Evolutionary conservation across 768 basidiomycete species (phyloP).

Genomic region (Hericium erinaceus): DNA sequence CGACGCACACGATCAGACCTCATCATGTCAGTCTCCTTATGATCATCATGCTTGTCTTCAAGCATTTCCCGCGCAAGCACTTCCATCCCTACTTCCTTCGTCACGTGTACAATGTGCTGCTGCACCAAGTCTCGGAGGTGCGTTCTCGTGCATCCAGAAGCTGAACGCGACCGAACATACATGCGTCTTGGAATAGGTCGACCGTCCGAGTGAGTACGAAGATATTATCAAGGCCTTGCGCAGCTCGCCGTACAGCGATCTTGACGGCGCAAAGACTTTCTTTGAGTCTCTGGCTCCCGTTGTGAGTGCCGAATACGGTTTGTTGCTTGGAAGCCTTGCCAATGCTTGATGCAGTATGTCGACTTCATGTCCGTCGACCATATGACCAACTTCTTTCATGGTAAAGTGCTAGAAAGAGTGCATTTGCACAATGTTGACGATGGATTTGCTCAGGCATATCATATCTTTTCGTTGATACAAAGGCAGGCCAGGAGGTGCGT

Average conservation of each 20-base stretch:
- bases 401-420: neutral
- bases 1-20: slow-evolving; percentile 60
- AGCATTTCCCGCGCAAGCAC: slow-evolving; percentile 42
- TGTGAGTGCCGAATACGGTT: neutral
- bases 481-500: slow-evolving; percentile 9
- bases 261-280: slow-evolving; percentile 7
- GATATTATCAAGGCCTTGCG: slow-evolving; percentile 28
- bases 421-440: too few relatives aligned
- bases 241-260: slow-evolving; percentile 3
- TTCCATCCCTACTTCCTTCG: slow-evolving; percentile 51
- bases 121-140: slow-evolving; percentile 68
- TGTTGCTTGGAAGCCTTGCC: neutral
- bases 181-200: slow-evolving; percentile 34
- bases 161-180: neutral
- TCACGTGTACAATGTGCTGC: slow-evolving; percentile 54
- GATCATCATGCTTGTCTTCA: slow-evolving; percentile 53
- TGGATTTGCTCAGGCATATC: slow-evolving; percentile 8
- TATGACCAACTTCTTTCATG: slow-evolving; percentile 50
- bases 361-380: slow-evolving; percentile 47
- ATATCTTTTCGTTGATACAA: slow-evolving; percentile 13
- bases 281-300: slow-evolving; percentile 12
- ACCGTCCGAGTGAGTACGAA: slow-evolving; percentile 45
- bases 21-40: slow-evolving; percentile 68
- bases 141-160: neutral
- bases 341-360: slow-evolving; percentile 27